Conservation (phyloP, 805 yeast species). For the Dipodascopsis uninucleata region DNA sequence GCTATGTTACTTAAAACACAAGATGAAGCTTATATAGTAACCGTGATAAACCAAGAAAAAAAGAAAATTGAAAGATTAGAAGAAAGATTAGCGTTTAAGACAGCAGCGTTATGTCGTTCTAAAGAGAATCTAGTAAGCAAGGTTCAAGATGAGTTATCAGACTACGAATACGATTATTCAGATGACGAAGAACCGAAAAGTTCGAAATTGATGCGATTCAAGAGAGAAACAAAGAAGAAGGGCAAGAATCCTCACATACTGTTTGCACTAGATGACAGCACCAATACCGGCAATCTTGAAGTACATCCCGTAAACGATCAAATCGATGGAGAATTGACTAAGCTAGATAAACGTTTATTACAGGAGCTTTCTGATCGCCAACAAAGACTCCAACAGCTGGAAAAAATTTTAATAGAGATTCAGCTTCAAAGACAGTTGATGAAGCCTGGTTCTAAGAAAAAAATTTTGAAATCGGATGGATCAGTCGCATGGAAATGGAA, state of each 20-base stretch:
- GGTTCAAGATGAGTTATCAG: constrained; percentile 23
- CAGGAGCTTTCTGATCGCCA: constrained; percentile 31
- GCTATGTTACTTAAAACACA: constrained; percentile 77
- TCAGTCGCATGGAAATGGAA: constrained; percentile 78
- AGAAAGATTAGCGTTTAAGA: constrained; percentile 33
- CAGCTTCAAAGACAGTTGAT: constrained; percentile 78
- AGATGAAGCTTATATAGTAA: constrained; percentile 80
- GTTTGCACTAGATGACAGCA: too few species aligned
- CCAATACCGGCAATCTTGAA: too few species aligned
- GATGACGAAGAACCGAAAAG: constrained; percentile 40
- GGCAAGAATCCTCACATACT: constrained; percentile 60
- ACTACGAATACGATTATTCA: constrained; percentile 46
- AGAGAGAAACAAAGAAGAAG: neutral
- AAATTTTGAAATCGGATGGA: constrained; percentile 64
- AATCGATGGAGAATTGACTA: constrained; percentile 28
- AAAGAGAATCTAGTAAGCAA: neutral
- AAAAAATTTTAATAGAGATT: constrained; percentile 66
- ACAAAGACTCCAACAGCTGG: constrained; percentile 45
- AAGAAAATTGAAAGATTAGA: constrained; percentile 59
- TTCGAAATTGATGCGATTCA: neutral
- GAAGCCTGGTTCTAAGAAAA: constrained; percentile 86
- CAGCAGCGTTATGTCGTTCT: neutral
- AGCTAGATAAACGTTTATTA: constrained; percentile 14
- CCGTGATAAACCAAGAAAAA: constrained; percentile 66
- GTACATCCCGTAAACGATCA: too few species aligned